These are phyloP conservation scores for Neoascochyta sp. DNA, from an alignment of 2,329 filamentous ascomycete species.

Conservation along the genomic window DNA sequence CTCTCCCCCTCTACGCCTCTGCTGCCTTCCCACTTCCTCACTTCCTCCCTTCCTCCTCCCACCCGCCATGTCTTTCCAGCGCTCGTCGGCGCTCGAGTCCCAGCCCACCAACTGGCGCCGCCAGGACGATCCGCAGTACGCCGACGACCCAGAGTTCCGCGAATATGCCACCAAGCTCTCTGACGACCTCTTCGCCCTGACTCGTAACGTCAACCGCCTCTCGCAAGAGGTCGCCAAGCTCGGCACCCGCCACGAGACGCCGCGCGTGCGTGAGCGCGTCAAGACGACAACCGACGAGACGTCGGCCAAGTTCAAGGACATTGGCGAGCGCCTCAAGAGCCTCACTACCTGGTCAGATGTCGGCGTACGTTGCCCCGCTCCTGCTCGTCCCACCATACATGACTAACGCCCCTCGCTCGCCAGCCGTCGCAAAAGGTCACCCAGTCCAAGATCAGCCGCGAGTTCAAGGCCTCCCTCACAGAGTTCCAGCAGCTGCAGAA, in stretches of 20 bases:
- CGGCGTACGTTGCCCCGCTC: constrained; percentile 73
- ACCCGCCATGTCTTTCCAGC: constrained; percentile 88
- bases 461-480: constrained; percentile 82
- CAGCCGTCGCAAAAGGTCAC: constrained; percentile 95
- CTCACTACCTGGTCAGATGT: constrained; percentile 66
- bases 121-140: constrained; percentile 69
- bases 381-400: no score
- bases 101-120: constrained; percentile 66
- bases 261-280: constrained; percentile 84
- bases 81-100: constrained; percentile 78
- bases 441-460: constrained; percentile 88
- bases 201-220: constrained; percentile 80
- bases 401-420: no score
- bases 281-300: constrained; percentile 85
- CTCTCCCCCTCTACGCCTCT: no score
- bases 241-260: constrained; percentile 86
- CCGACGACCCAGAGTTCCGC: constrained; percentile 90
- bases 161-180: constrained; percentile 77
- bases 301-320: constrained; percentile 79
- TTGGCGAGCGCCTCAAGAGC: constrained; percentile 91
- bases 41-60: no score
- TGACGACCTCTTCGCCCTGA: constrained; percentile 83
- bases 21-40: no score
- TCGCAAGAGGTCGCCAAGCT: constrained; percentile 80
- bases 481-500: constrained; percentile 94